These are phyloP conservation scores for Coemansia sp. DNA, from an alignment of 192 early-diverging fungal species.

Conservation along the genomic window DNA sequence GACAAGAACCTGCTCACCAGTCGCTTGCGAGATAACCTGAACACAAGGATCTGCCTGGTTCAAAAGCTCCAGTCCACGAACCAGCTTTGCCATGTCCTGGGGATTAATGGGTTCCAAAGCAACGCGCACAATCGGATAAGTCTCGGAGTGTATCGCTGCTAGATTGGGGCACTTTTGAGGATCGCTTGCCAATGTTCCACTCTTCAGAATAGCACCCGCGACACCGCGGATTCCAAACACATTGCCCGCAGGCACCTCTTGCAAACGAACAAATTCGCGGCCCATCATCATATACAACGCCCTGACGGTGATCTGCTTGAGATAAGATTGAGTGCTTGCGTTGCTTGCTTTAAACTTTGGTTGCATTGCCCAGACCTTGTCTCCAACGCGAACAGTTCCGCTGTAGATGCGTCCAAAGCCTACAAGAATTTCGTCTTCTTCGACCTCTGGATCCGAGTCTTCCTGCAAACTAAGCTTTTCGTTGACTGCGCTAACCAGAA, in stretches of 20 bases:
- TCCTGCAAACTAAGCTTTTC: slow-evolving; percentile 34
- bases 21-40: slow-evolving; percentile 87
- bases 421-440: slow-evolving; percentile 68
- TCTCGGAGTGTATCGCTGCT: slow-evolving; percentile 56
- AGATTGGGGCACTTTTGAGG: slow-evolving; percentile 71
- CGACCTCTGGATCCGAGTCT: slow-evolving; percentile 12
- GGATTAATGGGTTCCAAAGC: slow-evolving; percentile 93
- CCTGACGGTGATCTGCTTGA: slow-evolving; percentile 72
- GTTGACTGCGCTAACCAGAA: slow-evolving; percentile 30
- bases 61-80: slow-evolving; percentile 81
- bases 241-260: slow-evolving; percentile 90
- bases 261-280: slow-evolving; percentile 79
- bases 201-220: slow-evolving; percentile 90
- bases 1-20: slow-evolving; percentile 95
- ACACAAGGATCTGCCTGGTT: slow-evolving; percentile 96
- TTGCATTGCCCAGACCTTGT: slow-evolving; percentile 83
- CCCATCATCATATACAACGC: slow-evolving; percentile 97
- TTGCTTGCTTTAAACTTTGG: slow-evolving; percentile 86
- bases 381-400: slow-evolving; percentile 83
- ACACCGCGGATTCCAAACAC: slow-evolving; percentile 92
- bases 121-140: slow-evolving; percentile 92
- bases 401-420: slow-evolving; percentile 96
- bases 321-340: slow-evolving; percentile 54
- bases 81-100: slow-evolving; percentile 82
- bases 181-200: slow-evolving; percentile 82